Conservation (phyloP, 108 stramenopile species). For the Skeletonema costatum region DNA sequence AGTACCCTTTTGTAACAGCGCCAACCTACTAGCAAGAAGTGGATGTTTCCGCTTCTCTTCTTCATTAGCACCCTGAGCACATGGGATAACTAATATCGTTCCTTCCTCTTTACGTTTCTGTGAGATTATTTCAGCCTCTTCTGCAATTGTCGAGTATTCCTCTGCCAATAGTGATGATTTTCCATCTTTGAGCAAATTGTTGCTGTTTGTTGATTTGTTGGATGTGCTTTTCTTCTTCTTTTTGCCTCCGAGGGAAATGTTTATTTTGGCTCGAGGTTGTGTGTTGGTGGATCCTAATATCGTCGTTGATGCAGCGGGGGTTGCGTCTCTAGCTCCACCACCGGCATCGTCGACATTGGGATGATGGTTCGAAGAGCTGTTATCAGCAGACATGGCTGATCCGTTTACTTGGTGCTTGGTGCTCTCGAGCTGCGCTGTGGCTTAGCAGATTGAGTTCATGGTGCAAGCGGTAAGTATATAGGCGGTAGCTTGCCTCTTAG, state of each 20-base stretch:
- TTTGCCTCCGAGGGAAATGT: constrained; percentile 22
- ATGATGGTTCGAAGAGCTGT: not conserved
- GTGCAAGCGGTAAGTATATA: no score
- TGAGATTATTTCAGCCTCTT: constrained; percentile 37
- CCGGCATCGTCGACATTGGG: not conserved
- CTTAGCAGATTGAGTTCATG: no score
- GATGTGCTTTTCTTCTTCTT: constrained; percentile 16
- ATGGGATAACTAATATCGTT: constrained; percentile 44
- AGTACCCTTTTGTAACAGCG: not conserved
- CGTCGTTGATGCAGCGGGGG: not conserved
- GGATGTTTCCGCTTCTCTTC: constrained; percentile 13
- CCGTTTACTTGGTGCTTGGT: no score
- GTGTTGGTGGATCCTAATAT: not conserved
- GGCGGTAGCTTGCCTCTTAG: no score
- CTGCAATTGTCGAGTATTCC: constrained; percentile 47
- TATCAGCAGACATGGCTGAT: not conserved
- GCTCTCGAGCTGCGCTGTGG: no score
- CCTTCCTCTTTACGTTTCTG: constrained; percentile 40
- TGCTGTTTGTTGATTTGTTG: not conserved
- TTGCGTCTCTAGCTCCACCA: not conserved
- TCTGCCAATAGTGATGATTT: constrained; percentile 17
- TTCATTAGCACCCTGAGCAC: constrained; percentile 16
- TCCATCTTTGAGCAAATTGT: not conserved
- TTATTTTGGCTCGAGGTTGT: constrained; percentile 21
- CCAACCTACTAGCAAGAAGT: constrained; percentile 10